Percentiles rank a stretch among this genome's conserved stretches.
phyloP scores from a whole-genome alignment of 371 early-diverging fungal species.

The Mucor mucedo region DNA sequence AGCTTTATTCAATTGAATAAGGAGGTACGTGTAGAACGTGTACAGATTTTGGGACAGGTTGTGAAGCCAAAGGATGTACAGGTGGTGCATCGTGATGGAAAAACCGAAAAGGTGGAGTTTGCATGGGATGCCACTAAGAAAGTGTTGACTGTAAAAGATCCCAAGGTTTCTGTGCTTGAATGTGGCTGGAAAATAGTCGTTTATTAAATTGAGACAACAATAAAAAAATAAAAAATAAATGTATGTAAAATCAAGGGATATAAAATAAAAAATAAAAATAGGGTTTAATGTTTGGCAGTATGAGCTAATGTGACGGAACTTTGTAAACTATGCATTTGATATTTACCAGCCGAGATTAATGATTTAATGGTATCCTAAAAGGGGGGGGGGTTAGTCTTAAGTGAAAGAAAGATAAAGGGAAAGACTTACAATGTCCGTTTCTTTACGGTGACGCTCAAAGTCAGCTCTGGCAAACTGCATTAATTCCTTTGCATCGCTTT shows the following conservation, averaged over 20 bases:
- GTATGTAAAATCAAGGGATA: neutral
- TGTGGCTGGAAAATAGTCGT: slow-evolving; percentile 66
- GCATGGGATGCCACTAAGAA: slow-evolving; percentile 28
- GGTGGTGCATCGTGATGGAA: slow-evolving; percentile 21
- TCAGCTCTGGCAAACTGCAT: slow-evolving; percentile 65
- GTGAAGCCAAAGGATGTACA: slow-evolving; percentile 20
- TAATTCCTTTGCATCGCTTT: slow-evolving; percentile 56
- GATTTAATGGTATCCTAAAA: slow-evolving; percentile 59
- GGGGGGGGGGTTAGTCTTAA: no score
- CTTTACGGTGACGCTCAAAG: slow-evolving; percentile 65
- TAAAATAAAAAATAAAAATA: neutral
- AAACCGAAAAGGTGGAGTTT: slow-evolving; percentile 14
- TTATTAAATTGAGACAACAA: slow-evolving; percentile 21
- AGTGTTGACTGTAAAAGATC: slow-evolving; percentile 68
- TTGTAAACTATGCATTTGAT: slow-evolving; percentile 63
- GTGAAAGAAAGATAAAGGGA: neutral
- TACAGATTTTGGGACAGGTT: slow-evolving; percentile 45
- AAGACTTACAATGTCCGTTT: slow-evolving; percentile 50
- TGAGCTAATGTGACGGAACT: slow-evolving; percentile 53
- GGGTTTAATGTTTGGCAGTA: slow-evolving; percentile 11
- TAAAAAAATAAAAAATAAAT: neutral
- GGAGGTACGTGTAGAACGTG: slow-evolving; percentile 48
- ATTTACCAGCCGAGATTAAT: slow-evolving; percentile 60
- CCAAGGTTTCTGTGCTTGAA: slow-evolving; percentile 62
- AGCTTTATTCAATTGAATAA: slow-evolving; percentile 33